These are phyloP conservation scores for Chaetomium globosum DNA, from an alignment of 2,329 filamentous ascomycete species.

Conservation along the genomic window DNA sequence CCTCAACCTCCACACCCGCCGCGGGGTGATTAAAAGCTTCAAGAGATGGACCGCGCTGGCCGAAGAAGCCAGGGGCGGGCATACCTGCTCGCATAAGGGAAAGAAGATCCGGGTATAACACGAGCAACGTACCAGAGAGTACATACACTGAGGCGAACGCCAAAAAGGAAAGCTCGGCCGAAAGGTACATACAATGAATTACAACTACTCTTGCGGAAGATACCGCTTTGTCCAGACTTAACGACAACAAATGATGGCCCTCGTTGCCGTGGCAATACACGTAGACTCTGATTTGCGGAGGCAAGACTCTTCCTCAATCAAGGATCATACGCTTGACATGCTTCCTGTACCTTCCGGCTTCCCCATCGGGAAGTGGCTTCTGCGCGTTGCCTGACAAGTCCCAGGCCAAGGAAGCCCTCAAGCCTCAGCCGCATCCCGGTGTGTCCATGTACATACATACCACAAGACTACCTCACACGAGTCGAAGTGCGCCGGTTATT, in stretches of 20 bases:
- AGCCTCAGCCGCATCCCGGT: too few relatives aligned
- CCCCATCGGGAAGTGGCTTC: too few relatives aligned
- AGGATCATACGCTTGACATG: too few relatives aligned
- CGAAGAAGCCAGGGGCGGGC: constrained; percentile 28
- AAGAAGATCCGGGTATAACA: constrained; percentile 24
- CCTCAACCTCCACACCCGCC: constrained; percentile 30
- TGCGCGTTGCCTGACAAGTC: not conserved
- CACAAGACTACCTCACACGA: too few relatives aligned
- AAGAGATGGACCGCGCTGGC: constrained; percentile 29
- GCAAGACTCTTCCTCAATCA: too few relatives aligned
- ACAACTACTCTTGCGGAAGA: not conserved
- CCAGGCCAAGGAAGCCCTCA: not conserved
- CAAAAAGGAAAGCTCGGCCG: not conserved
- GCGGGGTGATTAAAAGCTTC: constrained; percentile 31
- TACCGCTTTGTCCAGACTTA: not conserved
- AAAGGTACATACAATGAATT: not conserved
- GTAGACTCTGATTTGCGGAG: too few relatives aligned
- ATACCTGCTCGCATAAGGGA: constrained; percentile 33
- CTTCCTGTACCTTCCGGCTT: too few relatives aligned
- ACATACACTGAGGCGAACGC: not conserved
- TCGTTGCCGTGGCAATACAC: not conserved
- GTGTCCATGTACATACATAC: not conserved
- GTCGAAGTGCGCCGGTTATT: not conserved
- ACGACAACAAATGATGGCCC: not conserved
- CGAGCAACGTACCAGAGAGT: not conserved